Evolutionary conservation across 192 early-diverging fungal genomes (phyloP), one percentile per base, ranked within the genome.

Genomic region (Coemansia sp.): DNA sequence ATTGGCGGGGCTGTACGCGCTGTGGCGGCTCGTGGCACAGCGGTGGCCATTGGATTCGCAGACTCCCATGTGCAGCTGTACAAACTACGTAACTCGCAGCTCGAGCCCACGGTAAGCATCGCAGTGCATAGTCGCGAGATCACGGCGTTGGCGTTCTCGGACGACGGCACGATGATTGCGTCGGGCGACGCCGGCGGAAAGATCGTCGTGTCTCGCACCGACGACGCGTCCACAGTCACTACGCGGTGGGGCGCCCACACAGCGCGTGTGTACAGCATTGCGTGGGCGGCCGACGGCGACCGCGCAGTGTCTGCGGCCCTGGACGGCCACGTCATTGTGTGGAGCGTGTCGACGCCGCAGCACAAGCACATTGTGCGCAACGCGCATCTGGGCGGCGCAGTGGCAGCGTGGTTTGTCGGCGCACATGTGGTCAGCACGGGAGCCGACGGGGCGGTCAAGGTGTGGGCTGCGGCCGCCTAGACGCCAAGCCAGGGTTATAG

Each of bases 241-340:
- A 65, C 83, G 54, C 86, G 88, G 20, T 98, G 95, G 95, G 88
- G 90, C 23, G 92, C 90, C 76, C 96, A 98, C 71, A 87, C 84
- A 3, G 92, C 89, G 25, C 86, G 93, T n/a, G 82, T 98, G 47
- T 91, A 89, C 62, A 76, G 78, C 8, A 70, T 98, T 28, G 79
- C 79, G 0, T 98, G 95, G 95, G 86, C 89, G 1, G 76, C 86
- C 1, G 88, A 90, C 71, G 86, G 89, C 2, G 36, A 66, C 18
- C 88, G 89, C 68, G 87, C 88, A 2, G 95, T 86, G 1, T 91
- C 89, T 40, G 88, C 87, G 15, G 87, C 89, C 25, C 81, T 97
- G 26, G 96, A 98, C 73, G 93, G 93, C 55, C 87, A 92, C 74
- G 86, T 97, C 31, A 92, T 90, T 72, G 84, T 97, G 4, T 98